Base-by-base conservation (phyloP, 2,329 filamentous ascomycete species). In the Eutypella sp. region DNA sequence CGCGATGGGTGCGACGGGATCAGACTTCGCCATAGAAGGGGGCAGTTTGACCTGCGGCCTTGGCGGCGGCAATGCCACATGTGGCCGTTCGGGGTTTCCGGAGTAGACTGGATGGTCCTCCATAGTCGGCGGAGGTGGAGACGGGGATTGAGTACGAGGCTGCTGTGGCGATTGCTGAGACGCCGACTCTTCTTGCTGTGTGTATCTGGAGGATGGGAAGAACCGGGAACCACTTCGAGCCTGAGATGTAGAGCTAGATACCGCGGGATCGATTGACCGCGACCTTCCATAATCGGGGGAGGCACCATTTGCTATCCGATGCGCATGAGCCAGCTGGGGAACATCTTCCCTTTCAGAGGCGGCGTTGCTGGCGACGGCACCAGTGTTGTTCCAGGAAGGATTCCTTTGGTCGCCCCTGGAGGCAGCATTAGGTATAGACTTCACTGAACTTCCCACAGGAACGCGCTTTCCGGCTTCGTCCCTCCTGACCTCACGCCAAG, bases 31-130 rank as follows among this genome's bases (percentile, higher is more conserved):
- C n/a, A 38, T 22, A 6, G 87, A 87, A 7, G 87, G 89, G 3
- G 89, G 91, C 4, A 97, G 76, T 60, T 85, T 89, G 11, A 97
- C 91, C 22, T 89, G 78, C 25, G 89, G 88, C 45, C 84, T 76
- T 7, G 82, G 81, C 31, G 73, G 79, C 0, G 87, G 87, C 8
- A 91, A 68, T 29, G 79, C 82, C 7, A 91, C 86, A 46, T 84
- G 77, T 3, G 87, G 87, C 47, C 78, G 81, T 27, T 69, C 68
- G 1, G 69, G 71, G 56, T 88, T 79, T 24, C 85, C 84, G 54
- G 84, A 81, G 53, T 87, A 88, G 2, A 78, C 87, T 5, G 87
- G 87, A 57, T 91, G 87, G 9, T 77, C 82, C 50, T 79, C 76
- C 65, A 80, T 81, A 18, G 80, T 82, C 1, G 85, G 85, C 40